A percentile compares a stretch with the other conserved stretches of the same genome.
phyloP scores from a whole-genome alignment of 176 grass and related monocot genomes.

The Triticum urartu region DNA sequence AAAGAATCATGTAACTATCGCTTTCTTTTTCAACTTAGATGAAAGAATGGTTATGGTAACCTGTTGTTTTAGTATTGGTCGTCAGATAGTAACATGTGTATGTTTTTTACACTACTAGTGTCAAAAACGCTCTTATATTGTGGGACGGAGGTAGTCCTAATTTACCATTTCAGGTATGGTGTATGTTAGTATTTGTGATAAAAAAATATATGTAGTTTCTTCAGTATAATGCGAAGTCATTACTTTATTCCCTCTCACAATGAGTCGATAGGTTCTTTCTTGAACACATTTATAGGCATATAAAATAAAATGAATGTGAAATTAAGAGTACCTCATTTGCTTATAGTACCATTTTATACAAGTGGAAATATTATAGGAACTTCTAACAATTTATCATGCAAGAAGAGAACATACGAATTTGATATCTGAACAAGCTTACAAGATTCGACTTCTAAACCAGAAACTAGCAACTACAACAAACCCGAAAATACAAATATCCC shows the following conservation, averaged over 20 bases:
- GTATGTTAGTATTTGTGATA: not conserved
- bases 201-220: not conserved
- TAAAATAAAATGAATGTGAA: not conserved
- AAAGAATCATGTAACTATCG: not conserved
- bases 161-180: not conserved
- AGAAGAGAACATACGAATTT: slow-evolving; percentile 6
- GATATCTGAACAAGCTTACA: slow-evolving; percentile 9
- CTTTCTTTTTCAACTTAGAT: not conserved
- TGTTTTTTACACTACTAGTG: too few species aligned
- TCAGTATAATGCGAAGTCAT: not conserved
- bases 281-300: slow-evolving; percentile 1
- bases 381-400: not conserved
- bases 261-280: not conserved
- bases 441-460: not conserved
- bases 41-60: not conserved
- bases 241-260: not conserved
- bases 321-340: not conserved
- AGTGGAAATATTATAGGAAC: not conserved
- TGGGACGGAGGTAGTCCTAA: too few species aligned
- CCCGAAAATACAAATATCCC: not conserved
- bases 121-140: too few species aligned
- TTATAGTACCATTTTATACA: slow-evolving; percentile 5
- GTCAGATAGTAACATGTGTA: not conserved
- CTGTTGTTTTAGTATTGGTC: not conserved
- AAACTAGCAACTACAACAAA: not conserved